A percentile compares a stretch with the other conserved stretches of the same genome.
These are phyloP conservation scores for Cladosporium colombiae DNA, from an alignment of 2,329 filamentous ascomycete genomes.

Conservation along the genomic window DNA sequence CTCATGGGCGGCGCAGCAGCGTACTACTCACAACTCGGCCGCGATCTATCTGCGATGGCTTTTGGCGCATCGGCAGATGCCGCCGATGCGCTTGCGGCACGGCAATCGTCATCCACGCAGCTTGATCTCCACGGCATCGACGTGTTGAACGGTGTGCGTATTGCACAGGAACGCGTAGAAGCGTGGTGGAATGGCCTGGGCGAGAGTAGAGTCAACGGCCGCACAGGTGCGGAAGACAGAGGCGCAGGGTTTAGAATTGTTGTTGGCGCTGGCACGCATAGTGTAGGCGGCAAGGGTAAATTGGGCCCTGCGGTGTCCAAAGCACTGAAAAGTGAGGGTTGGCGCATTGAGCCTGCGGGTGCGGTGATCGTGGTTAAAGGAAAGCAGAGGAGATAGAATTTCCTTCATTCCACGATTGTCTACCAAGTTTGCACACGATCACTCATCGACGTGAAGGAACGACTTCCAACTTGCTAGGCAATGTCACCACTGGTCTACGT, in stretches of 20 bases:
- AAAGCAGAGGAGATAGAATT: constrained; percentile 9
- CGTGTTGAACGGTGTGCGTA: constrained; percentile 78
- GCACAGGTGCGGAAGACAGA: constrained; percentile 46
- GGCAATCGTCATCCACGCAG: constrained; percentile 58
- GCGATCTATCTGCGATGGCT: constrained; percentile 61
- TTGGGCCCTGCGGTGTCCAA: constrained; percentile 78
- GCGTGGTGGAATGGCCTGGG: constrained; percentile 76
- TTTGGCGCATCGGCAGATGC: constrained; percentile 62
- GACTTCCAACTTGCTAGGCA: no score
- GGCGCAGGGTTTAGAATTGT: constrained; percentile 68
- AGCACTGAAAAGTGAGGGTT: constrained; percentile 74
- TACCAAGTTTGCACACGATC: no score
- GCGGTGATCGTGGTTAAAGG: constrained; percentile 73
- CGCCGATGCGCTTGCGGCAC: constrained; percentile 69
- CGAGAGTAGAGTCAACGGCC: constrained; percentile 58
- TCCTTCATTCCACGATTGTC: no score
- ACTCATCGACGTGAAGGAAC: no score
- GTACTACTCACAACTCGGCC: constrained; percentile 72
- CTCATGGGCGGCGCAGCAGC: constrained; percentile 74
- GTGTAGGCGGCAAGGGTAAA: constrained; percentile 70
- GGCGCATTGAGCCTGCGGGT: constrained; percentile 73
- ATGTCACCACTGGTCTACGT: no score
- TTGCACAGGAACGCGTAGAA: constrained; percentile 66
- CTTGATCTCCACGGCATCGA: constrained; percentile 83
- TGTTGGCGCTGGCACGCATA: constrained; percentile 80